phyloP scores from a whole-genome alignment of 2,329 filamentous ascomycete species.

The Plenodomus biglobosus region DNA sequence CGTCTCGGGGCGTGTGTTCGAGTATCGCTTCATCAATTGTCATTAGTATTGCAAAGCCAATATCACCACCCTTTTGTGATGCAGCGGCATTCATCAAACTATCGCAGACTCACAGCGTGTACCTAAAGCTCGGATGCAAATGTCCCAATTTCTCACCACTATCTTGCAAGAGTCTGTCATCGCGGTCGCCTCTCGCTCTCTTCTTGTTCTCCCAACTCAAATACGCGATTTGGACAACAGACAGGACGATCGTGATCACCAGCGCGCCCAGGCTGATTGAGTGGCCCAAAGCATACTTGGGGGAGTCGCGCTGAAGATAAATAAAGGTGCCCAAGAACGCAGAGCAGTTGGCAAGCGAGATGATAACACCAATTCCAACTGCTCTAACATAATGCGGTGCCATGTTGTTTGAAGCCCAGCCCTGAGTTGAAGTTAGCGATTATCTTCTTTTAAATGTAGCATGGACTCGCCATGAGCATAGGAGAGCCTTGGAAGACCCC shows the following conservation, averaged over 20 bases:
- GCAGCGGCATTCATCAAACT: not conserved
- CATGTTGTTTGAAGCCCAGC: constrained; percentile 50
- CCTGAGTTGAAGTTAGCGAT: constrained; percentile 14
- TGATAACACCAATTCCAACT: constrained; percentile 54
- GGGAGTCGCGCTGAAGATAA: constrained; percentile 50
- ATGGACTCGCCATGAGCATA: constrained; percentile 37
- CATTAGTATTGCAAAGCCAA: not conserved
- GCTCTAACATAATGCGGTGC: constrained; percentile 60
- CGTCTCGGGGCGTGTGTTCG: too few species aligned
- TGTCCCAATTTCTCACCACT: constrained; percentile 31
- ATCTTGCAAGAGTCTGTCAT: constrained; percentile 24
- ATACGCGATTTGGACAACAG: constrained; percentile 25
- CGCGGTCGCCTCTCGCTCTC: constrained; percentile 24
- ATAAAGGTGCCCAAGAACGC: constrained; percentile 57
- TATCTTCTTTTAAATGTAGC: not conserved
- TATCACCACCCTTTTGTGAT: not conserved
- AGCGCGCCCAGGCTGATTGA: constrained; percentile 31
- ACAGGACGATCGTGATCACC: constrained; percentile 24
- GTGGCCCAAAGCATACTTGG: constrained; percentile 24
- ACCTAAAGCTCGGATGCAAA: constrained; percentile 35
- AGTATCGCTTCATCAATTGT: too few species aligned
- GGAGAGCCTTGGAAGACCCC: constrained; percentile 47
- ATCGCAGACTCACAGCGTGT: constrained; percentile 23
- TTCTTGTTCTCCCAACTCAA: constrained; percentile 31
- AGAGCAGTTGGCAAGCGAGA: constrained; percentile 51